A percentile compares a stretch with the other conserved stretches of the same genome.
These are phyloP conservation scores for Lathyrus aphaca DNA, from an alignment of 306 rosid genomes.

Conservation along the genomic window DNA sequence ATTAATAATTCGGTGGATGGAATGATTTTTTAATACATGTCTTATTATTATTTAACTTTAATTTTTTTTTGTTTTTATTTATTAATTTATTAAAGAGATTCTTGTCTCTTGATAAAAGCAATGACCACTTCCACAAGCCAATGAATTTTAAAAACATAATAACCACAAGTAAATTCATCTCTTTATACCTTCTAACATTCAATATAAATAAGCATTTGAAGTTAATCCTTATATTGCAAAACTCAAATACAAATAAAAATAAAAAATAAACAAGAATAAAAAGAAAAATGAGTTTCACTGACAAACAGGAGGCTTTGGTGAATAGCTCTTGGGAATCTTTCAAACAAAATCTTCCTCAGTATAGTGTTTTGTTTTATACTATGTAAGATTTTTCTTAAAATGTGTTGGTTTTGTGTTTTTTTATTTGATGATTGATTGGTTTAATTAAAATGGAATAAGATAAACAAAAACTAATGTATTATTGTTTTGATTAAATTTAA, in stretches of 20 bases:
- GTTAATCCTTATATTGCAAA: neutral
- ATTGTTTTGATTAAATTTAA: neutral
- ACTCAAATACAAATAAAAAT: neutral
- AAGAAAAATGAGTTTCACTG: conserved; percentile 25
- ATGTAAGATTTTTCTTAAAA: conserved; percentile 17
- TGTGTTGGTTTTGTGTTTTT: neutral
- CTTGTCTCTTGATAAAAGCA: neutral
- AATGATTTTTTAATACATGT: neutral
- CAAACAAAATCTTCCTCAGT: conserved; percentile 26
- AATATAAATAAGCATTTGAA: conserved; percentile 4
- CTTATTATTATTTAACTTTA: neutral
- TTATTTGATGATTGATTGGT: neutral
- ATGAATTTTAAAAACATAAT: neutral
- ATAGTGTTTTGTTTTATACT: conserved; percentile 39
- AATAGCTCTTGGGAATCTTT: conserved; percentile 37
- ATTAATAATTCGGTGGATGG: neutral
- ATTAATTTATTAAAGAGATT: neutral
- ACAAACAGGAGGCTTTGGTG: conserved; percentile 42
- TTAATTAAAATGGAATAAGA: neutral
- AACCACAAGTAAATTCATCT: neutral
- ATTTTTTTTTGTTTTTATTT: too few species aligned
- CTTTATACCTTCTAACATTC: neutral
- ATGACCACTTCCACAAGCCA: neutral
- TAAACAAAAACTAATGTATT: neutral
- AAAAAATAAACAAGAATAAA: neutral